Evolutionary conservation across 148 eudicot species (phyloP).

Genomic region (Nepenthes gracilis): DNA sequence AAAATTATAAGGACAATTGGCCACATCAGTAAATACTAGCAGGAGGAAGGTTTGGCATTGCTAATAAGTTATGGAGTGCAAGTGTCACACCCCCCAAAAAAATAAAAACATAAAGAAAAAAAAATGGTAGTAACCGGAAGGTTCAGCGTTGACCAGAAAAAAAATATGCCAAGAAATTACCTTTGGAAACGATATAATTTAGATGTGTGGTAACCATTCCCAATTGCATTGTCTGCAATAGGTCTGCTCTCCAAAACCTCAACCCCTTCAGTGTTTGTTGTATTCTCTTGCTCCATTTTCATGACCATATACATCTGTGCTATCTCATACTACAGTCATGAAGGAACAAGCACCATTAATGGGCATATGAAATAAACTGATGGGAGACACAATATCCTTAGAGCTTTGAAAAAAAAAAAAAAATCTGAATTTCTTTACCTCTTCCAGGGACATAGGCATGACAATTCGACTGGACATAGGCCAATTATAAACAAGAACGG

Average conservation of each 20-base stretch:
- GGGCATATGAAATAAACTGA: background rate
- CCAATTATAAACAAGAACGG: constrained; percentile 9
- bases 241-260: constrained; percentile 44
- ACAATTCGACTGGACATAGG: constrained; percentile 41
- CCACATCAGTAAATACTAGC: too few species aligned
- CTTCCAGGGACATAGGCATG: constrained; percentile 66
- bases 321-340: constrained; percentile 42
- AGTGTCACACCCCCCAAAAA: too few species aligned
- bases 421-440: constrained; percentile 26
- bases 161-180: constrained; percentile 14
- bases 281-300: constrained; percentile 53
- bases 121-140: too few species aligned
- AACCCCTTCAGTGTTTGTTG: constrained; percentile 49
- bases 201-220: constrained; percentile 54
- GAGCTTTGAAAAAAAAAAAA: background rate
- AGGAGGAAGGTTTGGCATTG: too few species aligned
- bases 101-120: too few species aligned
- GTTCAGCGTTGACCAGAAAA: too few species aligned
- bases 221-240: constrained; percentile 41
- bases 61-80: too few species aligned
- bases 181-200: constrained; percentile 56
- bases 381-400: background rate
- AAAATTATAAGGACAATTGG: too few species aligned
- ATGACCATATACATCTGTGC: constrained; percentile 61
- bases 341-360: background rate